Evolutionary conservation across 306 rosid species (phyloP), one percentile per base, ranked within the genome.

Genomic region (Neltuma alba): DNA sequence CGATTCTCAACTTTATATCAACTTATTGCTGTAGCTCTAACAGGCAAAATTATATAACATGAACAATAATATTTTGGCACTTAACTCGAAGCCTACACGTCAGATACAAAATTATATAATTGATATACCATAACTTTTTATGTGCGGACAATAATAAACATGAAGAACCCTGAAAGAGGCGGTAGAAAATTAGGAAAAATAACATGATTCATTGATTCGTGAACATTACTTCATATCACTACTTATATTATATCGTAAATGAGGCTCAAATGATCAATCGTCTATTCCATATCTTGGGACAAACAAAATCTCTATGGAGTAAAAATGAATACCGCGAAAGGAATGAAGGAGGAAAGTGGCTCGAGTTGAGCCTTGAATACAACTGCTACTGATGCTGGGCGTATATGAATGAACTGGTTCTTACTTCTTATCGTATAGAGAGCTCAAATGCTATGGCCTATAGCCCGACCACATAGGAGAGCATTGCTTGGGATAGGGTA

Each of bases 401-500:
- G 28, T 68, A 36, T 7, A 27, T 42, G 21, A 75, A 70, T 16
- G 20, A 40, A 34, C 1, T 48, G 52, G 54, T 12, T 40, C 57
- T 30, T 20, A 6, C 42, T 12, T 40, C 57, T 30, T 20, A 6
- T 20, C 14, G 68, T 52, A 58, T 38, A 44, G 48, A 44, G 48
- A 18, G 69, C 30, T 1, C 8, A 5, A 50, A n/a, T 54, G 44
- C 16, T 23, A 40, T 75, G 89, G 21, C 95, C 93, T 44, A 86
- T 25, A 21, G 94, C 97, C 33, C 85, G 78, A 33, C 97, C 97
- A 23, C 98, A 92, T 4, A 48, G 66, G 62, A 84, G 84, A 63
- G 96, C 89, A 88, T 94, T 94, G 20, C 73, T 90, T 15, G 98
- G 98, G 57, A 92, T 88, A 3, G 91, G 97, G 60, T 87, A 85